These are phyloP conservation scores for Nicotiana rustica DNA, from an alignment of 305 asterid species.

Conservation along the genomic window DNA sequence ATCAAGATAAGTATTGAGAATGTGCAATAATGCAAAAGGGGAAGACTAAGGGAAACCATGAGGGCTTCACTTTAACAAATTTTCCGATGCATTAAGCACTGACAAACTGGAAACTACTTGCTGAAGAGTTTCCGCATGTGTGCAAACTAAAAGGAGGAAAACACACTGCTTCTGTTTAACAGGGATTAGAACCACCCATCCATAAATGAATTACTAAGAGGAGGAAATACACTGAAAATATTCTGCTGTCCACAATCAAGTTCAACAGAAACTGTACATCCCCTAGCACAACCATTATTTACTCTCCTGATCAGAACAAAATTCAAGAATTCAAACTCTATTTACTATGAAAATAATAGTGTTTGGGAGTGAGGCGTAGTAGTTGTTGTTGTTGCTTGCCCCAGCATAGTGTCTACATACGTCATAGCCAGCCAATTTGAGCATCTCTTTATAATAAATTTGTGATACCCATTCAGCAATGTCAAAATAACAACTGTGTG, in stretches of 20 bases:
- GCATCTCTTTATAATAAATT: background rate
- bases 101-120: background rate
- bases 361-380: too few species aligned
- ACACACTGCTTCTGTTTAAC: background rate
- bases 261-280: background rate
- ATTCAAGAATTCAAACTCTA: constrained; percentile 18
- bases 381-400: background rate
- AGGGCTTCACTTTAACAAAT: background rate
- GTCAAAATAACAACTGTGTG: background rate
- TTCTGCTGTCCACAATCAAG: constrained; percentile 19
- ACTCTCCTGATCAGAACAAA: constrained; percentile 9
- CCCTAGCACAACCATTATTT: background rate
- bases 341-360: background rate
- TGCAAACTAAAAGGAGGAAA: background rate
- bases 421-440: background rate
- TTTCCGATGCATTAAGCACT: background rate
- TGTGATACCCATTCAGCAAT: background rate
- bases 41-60: background rate
- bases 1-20: background rate
- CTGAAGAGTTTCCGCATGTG: background rate
- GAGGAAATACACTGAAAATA: constrained; percentile 13
- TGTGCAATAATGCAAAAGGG: background rate
- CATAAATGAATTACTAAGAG: background rate
- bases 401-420: constrained; percentile 7
- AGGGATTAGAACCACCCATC: background rate